Evolutionary conservation across 2,329 filamentous ascomycete species (phyloP), one percentile per base, ranked within the genome.

Genomic region (Aspergillus fructus): DNA sequence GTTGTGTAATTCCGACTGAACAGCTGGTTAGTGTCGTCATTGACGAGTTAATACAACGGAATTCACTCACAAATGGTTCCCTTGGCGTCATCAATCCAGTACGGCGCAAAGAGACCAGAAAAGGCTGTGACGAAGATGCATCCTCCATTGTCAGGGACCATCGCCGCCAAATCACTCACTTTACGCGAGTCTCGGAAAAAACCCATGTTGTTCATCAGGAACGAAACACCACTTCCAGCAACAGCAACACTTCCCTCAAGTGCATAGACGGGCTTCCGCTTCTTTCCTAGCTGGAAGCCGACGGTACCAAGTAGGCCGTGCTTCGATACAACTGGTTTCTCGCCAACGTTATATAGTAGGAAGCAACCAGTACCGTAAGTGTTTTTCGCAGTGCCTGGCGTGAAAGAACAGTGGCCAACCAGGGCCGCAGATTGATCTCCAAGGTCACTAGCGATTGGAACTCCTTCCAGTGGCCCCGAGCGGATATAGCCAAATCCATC

Each of bases 21-120:
- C 42, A 23, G 49, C 15, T 19, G 27, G 41, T 61, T 7, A 61
- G 59, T 30, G 27, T 30, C 27, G 9, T 49, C 23, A 46, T 17
- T 45, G 42, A 13, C 12, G 24, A 19, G 4, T 21, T 21, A 3
- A 21, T 12, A 30, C 19, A 19, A 3, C 7, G 27, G 27, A 15
- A 54, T 30, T 19, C 33, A 78, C 83, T 76, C 78, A 87, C 84
- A 93, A 55, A 94, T 85, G 5, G 92, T 96, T 58, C 92, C 92
- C 72, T 92, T 89, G 19, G 91, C 91, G 75, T 96, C 90, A 70
- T 96, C 91, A 60, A 96, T 93, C 92, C 92, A 96, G 75, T 96
- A 96, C 0, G 92, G 92, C 1, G 92, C 92, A 71, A 96, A 96
- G 3, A 96, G 82, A 53, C 92, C 92, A 73, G 89, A 92, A 72